Conservation (phyloP, 768 basidiomycete genomes). For the Mycena chlorophos region DNA sequence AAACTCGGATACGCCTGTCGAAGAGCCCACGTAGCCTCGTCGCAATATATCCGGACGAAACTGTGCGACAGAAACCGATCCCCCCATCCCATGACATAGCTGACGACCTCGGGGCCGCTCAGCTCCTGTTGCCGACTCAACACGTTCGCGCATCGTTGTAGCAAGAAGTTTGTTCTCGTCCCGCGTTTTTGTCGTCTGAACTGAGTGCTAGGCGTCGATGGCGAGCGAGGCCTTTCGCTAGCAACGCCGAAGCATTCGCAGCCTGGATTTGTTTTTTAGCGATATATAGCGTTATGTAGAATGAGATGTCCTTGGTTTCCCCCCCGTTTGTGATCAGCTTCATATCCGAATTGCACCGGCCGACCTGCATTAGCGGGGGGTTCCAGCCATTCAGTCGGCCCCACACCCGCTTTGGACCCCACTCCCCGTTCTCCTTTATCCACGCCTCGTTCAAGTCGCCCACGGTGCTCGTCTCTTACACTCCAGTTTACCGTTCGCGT, state of each 20-base stretch:
- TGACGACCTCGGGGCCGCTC: constrained; percentile 29
- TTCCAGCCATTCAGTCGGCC: constrained; percentile 30
- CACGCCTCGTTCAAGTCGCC: constrained; percentile 15
- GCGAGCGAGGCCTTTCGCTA: constrained; percentile 33
- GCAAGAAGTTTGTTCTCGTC: constrained; percentile 25
- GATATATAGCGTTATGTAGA: constrained; percentile 40
- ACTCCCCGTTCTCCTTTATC: constrained; percentile 28
- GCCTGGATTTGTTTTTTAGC: constrained; percentile 39
- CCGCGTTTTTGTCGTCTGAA: background rate
- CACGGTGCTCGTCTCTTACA: constrained; percentile 40
- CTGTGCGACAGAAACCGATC: constrained; percentile 31
- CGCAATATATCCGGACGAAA: constrained; percentile 33
- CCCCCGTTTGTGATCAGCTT: constrained; percentile 37
- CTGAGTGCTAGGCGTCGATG: constrained; percentile 18
- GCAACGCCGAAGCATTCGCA: constrained; percentile 39
- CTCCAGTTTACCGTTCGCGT: constrained; percentile 8
- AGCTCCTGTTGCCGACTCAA: constrained; percentile 34
- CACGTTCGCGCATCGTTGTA: constrained; percentile 26
- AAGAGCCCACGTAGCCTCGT: constrained; percentile 13
- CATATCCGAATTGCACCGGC: constrained; percentile 38
- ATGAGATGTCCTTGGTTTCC: constrained; percentile 34
- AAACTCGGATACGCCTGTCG: constrained; percentile 17
- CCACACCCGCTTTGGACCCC: constrained; percentile 27
- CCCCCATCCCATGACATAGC: constrained; percentile 40
- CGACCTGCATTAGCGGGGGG: constrained; percentile 22